phyloP scores from a whole-genome alignment of 805 yeast species.

The Blastobotrys parvus region DNA sequence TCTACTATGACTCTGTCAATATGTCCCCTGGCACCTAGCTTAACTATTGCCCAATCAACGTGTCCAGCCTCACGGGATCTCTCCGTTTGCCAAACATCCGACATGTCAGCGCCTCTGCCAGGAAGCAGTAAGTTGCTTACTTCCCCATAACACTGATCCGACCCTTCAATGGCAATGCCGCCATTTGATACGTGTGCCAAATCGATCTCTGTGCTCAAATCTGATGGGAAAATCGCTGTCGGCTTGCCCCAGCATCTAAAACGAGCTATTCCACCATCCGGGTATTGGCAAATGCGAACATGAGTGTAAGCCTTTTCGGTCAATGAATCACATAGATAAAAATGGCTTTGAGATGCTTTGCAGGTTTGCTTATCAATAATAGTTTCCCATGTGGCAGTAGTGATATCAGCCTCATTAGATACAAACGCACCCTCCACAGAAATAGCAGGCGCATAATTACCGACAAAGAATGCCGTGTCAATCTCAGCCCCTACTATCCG shows the following conservation, averaged over 20 bases:
- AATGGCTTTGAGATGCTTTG: conserved; percentile 83
- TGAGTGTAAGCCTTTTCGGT: conserved; percentile 65
- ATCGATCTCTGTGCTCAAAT: conserved; percentile 44
- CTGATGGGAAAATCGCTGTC: conserved; percentile 53
- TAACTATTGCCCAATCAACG: conserved; percentile 83
- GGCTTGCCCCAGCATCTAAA: conserved; percentile 85
- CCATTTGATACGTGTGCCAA: conserved; percentile 79
- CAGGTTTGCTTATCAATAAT: conserved; percentile 68
- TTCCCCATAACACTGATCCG: conserved; percentile 91
- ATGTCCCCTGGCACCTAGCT: conserved; percentile 60
- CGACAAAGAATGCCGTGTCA: conserved; percentile 90
- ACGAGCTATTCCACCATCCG: conserved; percentile 97
- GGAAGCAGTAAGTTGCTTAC: conserved; percentile 85
- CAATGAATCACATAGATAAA: conserved; percentile 41
- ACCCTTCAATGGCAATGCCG: conserved; percentile 73
- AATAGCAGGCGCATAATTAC: conserved; percentile 89
- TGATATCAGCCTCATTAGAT: conserved; percentile 20
- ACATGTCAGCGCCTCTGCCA: conserved; percentile 93
- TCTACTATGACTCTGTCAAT: conserved; percentile 63
- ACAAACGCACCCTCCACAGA: conserved; percentile 64
- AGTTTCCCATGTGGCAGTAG: conserved; percentile 51
- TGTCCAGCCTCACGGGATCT: conserved; percentile 78
- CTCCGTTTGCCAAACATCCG: conserved; percentile 97
- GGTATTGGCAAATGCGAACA: conserved; percentile 82
- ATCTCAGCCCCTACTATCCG: conserved; percentile 73